Evolutionary conservation across 75 land plant genomes (phyloP).

Genomic region (Sequoia sempervirens): DNA sequence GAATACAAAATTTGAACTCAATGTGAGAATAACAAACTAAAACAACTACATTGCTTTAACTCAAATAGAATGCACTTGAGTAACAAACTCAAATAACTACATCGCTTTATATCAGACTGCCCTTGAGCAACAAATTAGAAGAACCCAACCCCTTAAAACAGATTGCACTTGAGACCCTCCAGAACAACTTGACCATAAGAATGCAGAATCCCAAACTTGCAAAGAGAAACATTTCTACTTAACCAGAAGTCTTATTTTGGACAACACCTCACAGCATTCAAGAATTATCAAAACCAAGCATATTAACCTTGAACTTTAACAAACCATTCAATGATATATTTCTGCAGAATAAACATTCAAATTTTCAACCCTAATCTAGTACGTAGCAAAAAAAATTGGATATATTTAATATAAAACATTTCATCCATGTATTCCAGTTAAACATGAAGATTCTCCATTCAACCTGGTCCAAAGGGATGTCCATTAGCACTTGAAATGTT

Average conservation of each 20-base stretch:
- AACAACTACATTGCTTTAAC: neutral
- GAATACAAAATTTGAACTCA: neutral
- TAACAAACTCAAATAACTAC: too few relatives aligned
- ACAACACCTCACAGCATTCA: neutral
- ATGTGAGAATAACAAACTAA: neutral
- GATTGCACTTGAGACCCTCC: neutral
- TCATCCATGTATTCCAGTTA: neutral
- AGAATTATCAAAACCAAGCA: neutral
- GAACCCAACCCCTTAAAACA: too few relatives aligned
- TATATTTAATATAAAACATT: neutral
- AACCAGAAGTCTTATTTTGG: neutral
- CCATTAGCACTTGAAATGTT: neutral
- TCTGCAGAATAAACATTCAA: neutral
- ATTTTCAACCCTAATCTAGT: neutral
- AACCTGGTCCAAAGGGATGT: neutral
- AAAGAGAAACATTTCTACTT: neutral
- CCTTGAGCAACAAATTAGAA: neutral
- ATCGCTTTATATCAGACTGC: neutral
- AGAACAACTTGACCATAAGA: neutral
- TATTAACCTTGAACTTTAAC: neutral
- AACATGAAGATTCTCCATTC: neutral
- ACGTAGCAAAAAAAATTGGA: neutral
- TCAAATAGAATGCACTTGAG: neutral
- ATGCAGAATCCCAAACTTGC: neutral
- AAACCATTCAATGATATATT: neutral